Evolutionary conservation across 495 filamentous ascomycete species (phyloP), one percentile per base, ranked within the genome.

Genomic region (Penicillium waksmanii): DNA sequence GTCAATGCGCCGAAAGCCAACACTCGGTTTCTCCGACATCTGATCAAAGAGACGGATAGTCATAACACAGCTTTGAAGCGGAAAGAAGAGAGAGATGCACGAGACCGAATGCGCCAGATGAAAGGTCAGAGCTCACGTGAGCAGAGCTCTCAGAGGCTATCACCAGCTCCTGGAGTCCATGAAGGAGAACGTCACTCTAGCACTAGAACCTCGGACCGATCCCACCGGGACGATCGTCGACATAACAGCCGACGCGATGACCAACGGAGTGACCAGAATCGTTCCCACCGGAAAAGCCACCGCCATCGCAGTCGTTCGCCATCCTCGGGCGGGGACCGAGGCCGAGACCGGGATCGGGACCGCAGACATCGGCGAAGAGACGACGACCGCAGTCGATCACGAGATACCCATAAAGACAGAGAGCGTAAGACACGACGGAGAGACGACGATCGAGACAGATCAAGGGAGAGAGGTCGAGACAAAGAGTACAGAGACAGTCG

Each of bases 41-140:
- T 98, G 53, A 89, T 98, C 63, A 88, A 87, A 57, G 89, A 96
- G 56, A 94, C 92, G 1, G 90, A 95, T 59, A 90, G 64, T 53
- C 95, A 98, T 73, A 98, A 98, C 82, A 84, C 90, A 12, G 89
- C 92, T 6, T 78, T 97, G 54, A 84, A 88, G 42, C 91, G 87
- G 0, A 96, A 89, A 62, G 94, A 98, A 69, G 85, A 87, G 40
- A 84, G 80, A 53, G 86, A 88, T 42, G 74, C 84, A 60, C 67
- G 86, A 79, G 77, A 80, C 18, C 79, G 84, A 43, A 77, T 88
- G 59, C 82, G 79, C 55, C 69, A 72, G 72, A 79, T 86, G 55
- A 68, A 72, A 51, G 56, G 68, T 9, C 76, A 80, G 49, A 70
- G 38, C 19, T 21, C 49, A 19, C 11, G 35, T n/a, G 42, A 51